A percentile compares a stretch with the other conserved stretches of the same genome.
These are phyloP conservation scores for Wickerhamomyces queroliae DNA, from an alignment of 805 yeast species.

Conservation along the genomic window DNA sequence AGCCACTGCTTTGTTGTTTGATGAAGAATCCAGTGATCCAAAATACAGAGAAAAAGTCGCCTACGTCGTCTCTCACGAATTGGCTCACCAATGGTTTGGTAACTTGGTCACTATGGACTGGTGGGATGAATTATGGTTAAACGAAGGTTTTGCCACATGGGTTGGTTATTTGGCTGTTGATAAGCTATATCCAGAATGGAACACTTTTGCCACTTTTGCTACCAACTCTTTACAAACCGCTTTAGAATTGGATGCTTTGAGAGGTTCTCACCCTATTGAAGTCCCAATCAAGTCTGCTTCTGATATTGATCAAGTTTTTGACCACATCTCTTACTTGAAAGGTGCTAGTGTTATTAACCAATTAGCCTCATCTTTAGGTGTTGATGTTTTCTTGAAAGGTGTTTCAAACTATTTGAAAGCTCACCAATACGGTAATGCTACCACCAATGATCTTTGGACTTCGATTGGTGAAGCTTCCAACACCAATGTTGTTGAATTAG, in stretches of 20 bases:
- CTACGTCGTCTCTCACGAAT: slow-evolving; percentile 81
- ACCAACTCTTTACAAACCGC: slow-evolving; percentile 70
- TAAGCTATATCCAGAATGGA: slow-evolving; percentile 73
- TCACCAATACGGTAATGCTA: slow-evolving; percentile 72
- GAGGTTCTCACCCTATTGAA: slow-evolving; percentile 82
- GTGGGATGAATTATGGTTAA: slow-evolving; percentile 89
- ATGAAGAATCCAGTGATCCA: slow-evolving; percentile 59
- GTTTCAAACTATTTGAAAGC: slow-evolving; percentile 70
- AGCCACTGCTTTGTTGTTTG: slow-evolving; percentile 66
- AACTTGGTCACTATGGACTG: slow-evolving; percentile 86
- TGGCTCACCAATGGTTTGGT: slow-evolving; percentile 93
- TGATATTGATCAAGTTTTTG: slow-evolving; percentile 80
- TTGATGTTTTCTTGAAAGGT: slow-evolving; percentile 68
- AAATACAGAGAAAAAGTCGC: slow-evolving; percentile 66
- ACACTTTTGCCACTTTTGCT: slow-evolving; percentile 74
- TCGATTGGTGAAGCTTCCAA: slow-evolving; percentile 65
- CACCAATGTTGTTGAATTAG: slow-evolving; percentile 59
- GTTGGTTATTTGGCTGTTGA: slow-evolving; percentile 81
- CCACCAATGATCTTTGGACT: slow-evolving; percentile 69
- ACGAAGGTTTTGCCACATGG: slow-evolving; percentile 89
- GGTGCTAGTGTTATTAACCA: slow-evolving; percentile 77
- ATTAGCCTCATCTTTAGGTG: slow-evolving; percentile 73
- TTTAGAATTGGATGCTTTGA: slow-evolving; percentile 63
- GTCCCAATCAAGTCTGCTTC: slow-evolving; percentile 73
- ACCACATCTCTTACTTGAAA: slow-evolving; percentile 75